These are phyloP conservation scores for Penicillium sp. DNA, from an alignment of 2,329 filamentous ascomycete genomes.

Conservation along the genomic window DNA sequence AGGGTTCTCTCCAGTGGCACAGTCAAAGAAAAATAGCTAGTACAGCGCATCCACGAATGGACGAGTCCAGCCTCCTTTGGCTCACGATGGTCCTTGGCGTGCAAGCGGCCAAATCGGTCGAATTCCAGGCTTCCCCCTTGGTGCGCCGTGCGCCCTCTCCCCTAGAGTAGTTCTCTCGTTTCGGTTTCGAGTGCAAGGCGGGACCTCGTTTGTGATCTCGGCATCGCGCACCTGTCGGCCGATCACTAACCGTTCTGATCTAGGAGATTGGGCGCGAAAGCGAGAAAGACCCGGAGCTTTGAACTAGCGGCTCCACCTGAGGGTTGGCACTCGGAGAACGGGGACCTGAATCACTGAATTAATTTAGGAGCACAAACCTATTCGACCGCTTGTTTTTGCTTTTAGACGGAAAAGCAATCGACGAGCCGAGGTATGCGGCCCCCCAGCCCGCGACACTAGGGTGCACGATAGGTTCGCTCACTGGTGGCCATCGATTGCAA, in stretches of 20 bases:
- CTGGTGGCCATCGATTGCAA: neutral
- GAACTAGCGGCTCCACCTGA: neutral
- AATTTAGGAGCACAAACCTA: neutral
- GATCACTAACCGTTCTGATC: slow-evolving; percentile 8
- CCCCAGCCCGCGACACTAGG: neutral
- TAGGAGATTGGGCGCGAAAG: neutral
- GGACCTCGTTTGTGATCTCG: slow-evolving; percentile 3
- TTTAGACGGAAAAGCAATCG: neutral
- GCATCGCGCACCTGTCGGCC: neutral
- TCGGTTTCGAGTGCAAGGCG: neutral
- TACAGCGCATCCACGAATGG: neutral
- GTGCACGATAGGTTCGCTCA: too few species aligned
- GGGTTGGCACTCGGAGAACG: neutral
- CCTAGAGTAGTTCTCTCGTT: too few species aligned
- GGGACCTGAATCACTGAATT: neutral
- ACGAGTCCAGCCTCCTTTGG: neutral
- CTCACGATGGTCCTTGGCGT: neutral
- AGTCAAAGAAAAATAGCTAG: neutral
- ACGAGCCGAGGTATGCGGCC: neutral
- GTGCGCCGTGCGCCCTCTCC: too few species aligned
- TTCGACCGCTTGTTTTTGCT: neutral
- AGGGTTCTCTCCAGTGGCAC: neutral
- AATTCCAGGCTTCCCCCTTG: neutral
- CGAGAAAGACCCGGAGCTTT: neutral
- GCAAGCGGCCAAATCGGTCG: neutral